These are phyloP conservation scores for Plasmodium fragile DNA, from an alignment of 169 alveolate species.

Conservation along the genomic window DNA sequence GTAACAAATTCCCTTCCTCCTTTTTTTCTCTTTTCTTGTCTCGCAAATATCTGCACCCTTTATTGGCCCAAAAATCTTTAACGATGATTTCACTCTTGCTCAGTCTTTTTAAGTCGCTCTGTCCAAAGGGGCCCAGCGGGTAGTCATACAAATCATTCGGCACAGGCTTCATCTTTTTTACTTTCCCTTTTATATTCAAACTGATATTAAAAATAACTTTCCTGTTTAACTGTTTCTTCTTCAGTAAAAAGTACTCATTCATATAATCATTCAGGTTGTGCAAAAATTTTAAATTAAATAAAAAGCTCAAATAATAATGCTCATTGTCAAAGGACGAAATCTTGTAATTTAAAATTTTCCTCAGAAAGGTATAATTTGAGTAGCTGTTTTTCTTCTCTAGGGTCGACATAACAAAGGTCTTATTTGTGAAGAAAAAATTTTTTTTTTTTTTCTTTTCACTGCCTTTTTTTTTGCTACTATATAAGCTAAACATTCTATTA, in stretches of 20 bases:
- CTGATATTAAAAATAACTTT: constrained; percentile 27
- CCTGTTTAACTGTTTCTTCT: constrained; percentile 4
- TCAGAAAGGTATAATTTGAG: constrained; percentile 8
- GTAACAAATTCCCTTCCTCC: constrained; percentile 9
- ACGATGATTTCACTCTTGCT: not conserved
- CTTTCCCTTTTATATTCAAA: constrained; percentile 49
- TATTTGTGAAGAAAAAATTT: constrained; percentile 8
- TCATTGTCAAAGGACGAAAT: constrained; percentile 28
- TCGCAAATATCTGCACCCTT: not conserved
- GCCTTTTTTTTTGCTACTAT: constrained; percentile 15
- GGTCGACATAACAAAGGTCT: not conserved
- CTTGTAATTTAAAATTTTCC: constrained; percentile 16
- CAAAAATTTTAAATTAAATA: constrained; percentile 15
- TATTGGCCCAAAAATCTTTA: not conserved
- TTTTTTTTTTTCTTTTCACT: not conserved
- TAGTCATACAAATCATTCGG: not conserved
- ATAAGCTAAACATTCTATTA: not conserved
- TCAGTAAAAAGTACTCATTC: constrained; percentile 4
- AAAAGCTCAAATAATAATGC: not conserved
- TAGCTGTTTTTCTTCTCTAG: constrained; percentile 19
- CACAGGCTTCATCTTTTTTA: constrained; percentile 14
- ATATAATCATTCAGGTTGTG: constrained; percentile 7
- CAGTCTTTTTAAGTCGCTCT: not conserved
- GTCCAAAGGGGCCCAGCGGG: not conserved
- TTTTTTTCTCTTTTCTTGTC: not conserved